Evolutionary conservation across 306 rosid species (phyloP).

Genomic region (Cucumis melo): DNA sequence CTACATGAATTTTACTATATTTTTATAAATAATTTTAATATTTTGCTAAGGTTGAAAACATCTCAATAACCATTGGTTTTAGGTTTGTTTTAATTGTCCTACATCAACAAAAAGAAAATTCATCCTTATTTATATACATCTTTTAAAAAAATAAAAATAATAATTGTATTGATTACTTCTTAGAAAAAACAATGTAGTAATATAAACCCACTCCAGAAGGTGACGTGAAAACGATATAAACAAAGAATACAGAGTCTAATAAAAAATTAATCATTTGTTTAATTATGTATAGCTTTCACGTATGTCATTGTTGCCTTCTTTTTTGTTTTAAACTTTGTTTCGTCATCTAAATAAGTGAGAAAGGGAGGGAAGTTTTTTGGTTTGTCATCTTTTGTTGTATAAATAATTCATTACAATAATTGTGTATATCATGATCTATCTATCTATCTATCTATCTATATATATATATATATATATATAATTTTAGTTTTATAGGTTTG

Average conservation of each 20-base stretch:
- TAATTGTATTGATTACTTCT: no score
- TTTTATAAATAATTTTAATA: no score
- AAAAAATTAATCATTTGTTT: background rate
- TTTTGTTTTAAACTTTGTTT: background rate
- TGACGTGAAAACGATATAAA: background rate
- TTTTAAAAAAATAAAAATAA: no score
- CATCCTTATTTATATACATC: no score
- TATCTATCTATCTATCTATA: no score
- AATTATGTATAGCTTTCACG: background rate
- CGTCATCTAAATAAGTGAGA: background rate
- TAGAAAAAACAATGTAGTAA: background rate
- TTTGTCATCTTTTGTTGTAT: background rate
- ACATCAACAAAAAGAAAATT: no score
- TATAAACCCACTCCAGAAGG: background rate
- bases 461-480: background rate
- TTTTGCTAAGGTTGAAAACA: no score
- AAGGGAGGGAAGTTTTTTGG: background rate
- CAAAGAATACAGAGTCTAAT: background rate
- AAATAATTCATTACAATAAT: no score
- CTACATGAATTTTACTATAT: no score
- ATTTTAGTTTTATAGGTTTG: background rate
- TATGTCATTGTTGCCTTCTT: background rate
- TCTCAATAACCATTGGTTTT: no score
- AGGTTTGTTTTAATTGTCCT: no score
- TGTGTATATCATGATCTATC: no score